phyloP scores from a whole-genome alignment of 306 rosid species.

The Ochetophila trinervis region DNA sequence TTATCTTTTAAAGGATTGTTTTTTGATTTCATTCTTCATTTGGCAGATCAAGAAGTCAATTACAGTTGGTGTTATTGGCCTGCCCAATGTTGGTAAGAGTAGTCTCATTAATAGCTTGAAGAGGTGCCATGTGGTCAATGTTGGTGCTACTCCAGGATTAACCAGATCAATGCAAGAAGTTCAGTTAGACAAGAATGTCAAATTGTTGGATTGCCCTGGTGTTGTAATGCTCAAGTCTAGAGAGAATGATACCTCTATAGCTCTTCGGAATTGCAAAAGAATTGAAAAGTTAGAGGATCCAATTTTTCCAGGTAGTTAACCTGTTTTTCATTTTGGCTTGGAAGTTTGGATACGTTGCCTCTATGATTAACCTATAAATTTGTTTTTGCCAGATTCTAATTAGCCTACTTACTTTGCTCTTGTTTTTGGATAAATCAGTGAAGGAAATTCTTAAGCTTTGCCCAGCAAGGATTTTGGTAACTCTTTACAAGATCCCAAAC shows the following conservation, averaged over 20 bases:
- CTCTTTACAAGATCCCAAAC: constrained; percentile 73
- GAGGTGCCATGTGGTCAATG: constrained; percentile 69
- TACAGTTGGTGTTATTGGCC: constrained; percentile 88
- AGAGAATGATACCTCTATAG: constrained; percentile 59
- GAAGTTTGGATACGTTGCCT: not conserved
- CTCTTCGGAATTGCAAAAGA: constrained; percentile 86
- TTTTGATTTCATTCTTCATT: not conserved
- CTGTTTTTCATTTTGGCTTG: not conserved
- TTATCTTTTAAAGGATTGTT: not conserved
- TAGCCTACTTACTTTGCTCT: constrained; percentile 7
- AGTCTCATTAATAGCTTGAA: constrained; percentile 89
- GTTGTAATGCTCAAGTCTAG: constrained; percentile 75
- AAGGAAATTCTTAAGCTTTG: constrained; percentile 95
- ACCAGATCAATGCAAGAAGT: constrained; percentile 94
- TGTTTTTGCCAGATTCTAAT: not conserved
- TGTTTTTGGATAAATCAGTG: constrained; percentile 43
- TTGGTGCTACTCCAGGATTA: constrained; percentile 87
- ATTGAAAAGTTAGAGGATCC: constrained; percentile 92
- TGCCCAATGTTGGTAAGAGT: constrained; percentile 98
- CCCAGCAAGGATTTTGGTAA: constrained; percentile 58
- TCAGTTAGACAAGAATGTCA: constrained; percentile 80
- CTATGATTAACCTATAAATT: not conserved
- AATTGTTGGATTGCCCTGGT: constrained; percentile 94
- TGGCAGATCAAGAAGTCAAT: constrained; percentile 87
- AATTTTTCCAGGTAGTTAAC: constrained; percentile 65